These are phyloP conservation scores for Penicillium subrubescens DNA, from an alignment of 495 filamentous ascomycete species.

Conservation along the genomic window DNA sequence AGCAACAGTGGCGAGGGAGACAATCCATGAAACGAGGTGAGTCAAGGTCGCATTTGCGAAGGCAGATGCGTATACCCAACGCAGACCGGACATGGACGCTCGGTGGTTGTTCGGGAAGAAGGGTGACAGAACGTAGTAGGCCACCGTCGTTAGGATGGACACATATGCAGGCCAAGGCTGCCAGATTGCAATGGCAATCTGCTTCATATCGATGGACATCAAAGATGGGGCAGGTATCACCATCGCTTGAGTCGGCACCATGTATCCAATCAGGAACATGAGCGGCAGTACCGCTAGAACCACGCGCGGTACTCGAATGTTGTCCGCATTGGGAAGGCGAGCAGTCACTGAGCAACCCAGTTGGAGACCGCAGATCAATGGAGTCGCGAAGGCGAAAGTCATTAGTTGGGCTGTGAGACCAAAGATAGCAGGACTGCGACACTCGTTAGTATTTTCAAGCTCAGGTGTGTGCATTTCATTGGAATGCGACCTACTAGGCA, in stretches of 20 bases:
- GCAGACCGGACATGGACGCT: constrained; percentile 45
- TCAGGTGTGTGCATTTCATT: not conserved
- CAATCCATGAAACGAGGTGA: constrained; percentile 49
- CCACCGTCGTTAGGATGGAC: constrained; percentile 35
- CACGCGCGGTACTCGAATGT: constrained; percentile 49
- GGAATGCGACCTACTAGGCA: constrained; percentile 48
- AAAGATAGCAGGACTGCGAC: constrained; percentile 46
- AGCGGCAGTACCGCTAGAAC: constrained; percentile 52
- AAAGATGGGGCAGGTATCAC: constrained; percentile 50
- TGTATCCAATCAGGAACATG: constrained; percentile 50
- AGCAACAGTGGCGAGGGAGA: constrained; percentile 44
- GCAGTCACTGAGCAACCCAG: constrained; percentile 56
- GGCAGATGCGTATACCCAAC: constrained; percentile 57
- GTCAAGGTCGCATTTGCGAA: constrained; percentile 49
- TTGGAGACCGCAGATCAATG: constrained; percentile 54
- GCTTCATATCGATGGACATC: constrained; percentile 52
- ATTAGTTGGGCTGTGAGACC: constrained; percentile 57
- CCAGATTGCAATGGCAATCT: constrained; percentile 60
- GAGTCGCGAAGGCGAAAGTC: constrained; percentile 55
- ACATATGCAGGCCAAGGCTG: constrained; percentile 59
- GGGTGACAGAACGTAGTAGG: constrained; percentile 36
- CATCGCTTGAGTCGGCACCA: constrained; percentile 55
- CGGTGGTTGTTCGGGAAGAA: constrained; percentile 37
- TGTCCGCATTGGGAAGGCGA: constrained; percentile 43
- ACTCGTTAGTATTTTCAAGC: constrained; percentile 1